phyloP scores from a whole-genome alignment of 2,329 filamentous ascomycete species.

The Neonectria hederae region DNA sequence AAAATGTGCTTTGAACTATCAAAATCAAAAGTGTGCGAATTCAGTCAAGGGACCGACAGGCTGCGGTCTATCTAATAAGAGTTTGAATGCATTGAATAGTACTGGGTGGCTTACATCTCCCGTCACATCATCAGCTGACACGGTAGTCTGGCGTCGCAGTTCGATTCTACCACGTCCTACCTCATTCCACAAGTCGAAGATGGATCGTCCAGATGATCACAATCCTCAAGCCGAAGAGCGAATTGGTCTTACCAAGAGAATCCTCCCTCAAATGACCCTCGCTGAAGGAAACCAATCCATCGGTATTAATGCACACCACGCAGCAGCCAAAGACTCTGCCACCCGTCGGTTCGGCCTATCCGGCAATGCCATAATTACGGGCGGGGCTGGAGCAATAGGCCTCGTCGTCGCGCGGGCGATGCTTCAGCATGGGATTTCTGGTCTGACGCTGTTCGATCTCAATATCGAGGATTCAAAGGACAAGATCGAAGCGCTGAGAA shows the following conservation, averaged over 20 bases:
- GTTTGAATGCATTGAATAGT: too few species aligned
- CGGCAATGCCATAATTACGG: conserved; percentile 5
- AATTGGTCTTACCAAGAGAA: not conserved
- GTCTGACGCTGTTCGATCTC: not conserved
- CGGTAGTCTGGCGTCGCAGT: too few species aligned
- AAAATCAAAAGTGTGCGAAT: too few species aligned
- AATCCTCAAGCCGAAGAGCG: not conserved
- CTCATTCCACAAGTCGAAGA: too few species aligned
- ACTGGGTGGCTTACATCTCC: too few species aligned
- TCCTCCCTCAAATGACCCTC: not conserved
- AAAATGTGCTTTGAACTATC: too few species aligned
- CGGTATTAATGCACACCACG: not conserved
- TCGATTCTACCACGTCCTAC: too few species aligned
- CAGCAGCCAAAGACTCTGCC: not conserved
- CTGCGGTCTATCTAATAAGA: too few species aligned
- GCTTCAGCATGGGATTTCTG: not conserved
- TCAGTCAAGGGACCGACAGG: too few species aligned
- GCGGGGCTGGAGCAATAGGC: not conserved
- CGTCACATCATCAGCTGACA: too few species aligned
- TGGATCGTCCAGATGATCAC: too few species aligned
- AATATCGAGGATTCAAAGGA: not conserved
- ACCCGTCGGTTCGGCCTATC: not conserved
- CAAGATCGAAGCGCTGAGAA: not conserved
- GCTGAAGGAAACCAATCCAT: not conserved
- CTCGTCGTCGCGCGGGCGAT: not conserved